phyloP scores from a whole-genome alignment of 176 grass and related monocot species.

The Bolboschoenus planiculmis region DNA sequence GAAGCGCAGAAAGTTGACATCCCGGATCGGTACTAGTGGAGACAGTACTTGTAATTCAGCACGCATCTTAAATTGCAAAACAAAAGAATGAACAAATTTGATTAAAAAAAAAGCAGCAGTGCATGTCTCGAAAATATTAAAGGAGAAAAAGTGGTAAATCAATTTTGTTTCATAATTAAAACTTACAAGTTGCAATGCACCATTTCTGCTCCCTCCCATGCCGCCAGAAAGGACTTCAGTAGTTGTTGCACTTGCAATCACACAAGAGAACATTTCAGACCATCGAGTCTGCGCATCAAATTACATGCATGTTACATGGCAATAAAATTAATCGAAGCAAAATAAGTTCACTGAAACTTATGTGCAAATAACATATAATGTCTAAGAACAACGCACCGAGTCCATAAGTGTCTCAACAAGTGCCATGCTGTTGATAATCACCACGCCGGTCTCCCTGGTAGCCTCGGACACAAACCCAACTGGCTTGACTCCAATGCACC shows the following conservation, averaged over 20 bases:
- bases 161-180: background rate
- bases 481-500: constrained; percentile 43
- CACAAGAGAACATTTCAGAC: constrained; percentile 67
- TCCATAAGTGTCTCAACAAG: constrained; percentile 83
- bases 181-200: constrained; percentile 91
- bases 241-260: constrained; percentile 55
- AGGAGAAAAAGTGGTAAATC: background rate
- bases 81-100: background rate
- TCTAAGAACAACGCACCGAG: constrained; percentile 40
- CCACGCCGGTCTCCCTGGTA: constrained; percentile 55
- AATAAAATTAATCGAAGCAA: background rate
- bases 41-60: constrained; percentile 84
- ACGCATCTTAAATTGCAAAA: constrained; percentile 61
- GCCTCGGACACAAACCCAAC: constrained; percentile 61
- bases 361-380: background rate
- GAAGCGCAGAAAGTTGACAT: constrained; percentile 68
- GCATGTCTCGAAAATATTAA: background rate
- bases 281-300: constrained; percentile 48
- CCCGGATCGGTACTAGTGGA: constrained; percentile 68
- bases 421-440: constrained; percentile 44
- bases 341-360: constrained; percentile 14
- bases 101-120: background rate
- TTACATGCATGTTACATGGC: background rate
- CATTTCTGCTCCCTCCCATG: constrained; percentile 62
- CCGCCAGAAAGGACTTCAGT: constrained; percentile 59